phyloP scores from a whole-genome alignment of 2,329 filamentous ascomycete species.

The Colletotrichum navitas region DNA sequence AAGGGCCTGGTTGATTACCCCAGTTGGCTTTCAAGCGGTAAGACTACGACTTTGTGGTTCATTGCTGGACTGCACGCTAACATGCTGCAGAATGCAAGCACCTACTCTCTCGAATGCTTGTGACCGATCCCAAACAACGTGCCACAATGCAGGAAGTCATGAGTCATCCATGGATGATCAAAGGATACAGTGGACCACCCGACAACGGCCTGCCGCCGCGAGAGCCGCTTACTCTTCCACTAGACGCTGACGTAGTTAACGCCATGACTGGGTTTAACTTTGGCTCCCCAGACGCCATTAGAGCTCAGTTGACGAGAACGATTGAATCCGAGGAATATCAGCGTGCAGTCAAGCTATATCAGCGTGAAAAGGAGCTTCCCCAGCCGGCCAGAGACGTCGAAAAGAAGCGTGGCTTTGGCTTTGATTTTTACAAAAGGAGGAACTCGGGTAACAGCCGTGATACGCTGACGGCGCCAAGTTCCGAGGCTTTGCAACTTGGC shows the following conservation, averaged over 20 bases:
- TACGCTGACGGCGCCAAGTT: slow-evolving; percentile 85
- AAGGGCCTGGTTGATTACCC: slow-evolving; percentile 97
- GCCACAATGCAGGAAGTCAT: slow-evolving; percentile 92
- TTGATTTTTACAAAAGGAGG: slow-evolving; percentile 96
- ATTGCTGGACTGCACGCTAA: slow-evolving; percentile 51
- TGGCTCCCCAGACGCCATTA: slow-evolving; percentile 86
- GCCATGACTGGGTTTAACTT: slow-evolving; percentile 99
- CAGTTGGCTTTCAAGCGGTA: slow-evolving; percentile 90
- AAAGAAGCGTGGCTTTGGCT: slow-evolving; percentile 87
- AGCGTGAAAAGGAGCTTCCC: slow-evolving; percentile 73
- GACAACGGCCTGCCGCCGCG: slow-evolving; percentile 89
- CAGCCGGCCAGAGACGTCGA: slow-evolving; percentile 75
- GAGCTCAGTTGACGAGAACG: slow-evolving; percentile 83
- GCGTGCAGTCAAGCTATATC: slow-evolving; percentile 78
- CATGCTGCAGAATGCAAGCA: slow-evolving; percentile 83
- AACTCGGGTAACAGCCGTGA: slow-evolving; percentile 92
- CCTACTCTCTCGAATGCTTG: slow-evolving; percentile 93
- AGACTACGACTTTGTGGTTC: slow-evolving; percentile 50
- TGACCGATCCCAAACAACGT: slow-evolving; percentile 90
- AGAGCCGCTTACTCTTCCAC: slow-evolving; percentile 85
- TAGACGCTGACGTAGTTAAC: slow-evolving; percentile 86
- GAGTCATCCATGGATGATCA: slow-evolving; percentile 95
- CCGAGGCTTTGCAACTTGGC: slow-evolving; percentile 85
- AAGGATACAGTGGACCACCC: slow-evolving; percentile 86
- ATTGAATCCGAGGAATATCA: slow-evolving; percentile 96